Percentiles rank a stretch among this genome's conserved stretches.
phyloP scores from a whole-genome alignment of 768 basidiomycete genomes.

The Pisolithus orientalis region DNA sequence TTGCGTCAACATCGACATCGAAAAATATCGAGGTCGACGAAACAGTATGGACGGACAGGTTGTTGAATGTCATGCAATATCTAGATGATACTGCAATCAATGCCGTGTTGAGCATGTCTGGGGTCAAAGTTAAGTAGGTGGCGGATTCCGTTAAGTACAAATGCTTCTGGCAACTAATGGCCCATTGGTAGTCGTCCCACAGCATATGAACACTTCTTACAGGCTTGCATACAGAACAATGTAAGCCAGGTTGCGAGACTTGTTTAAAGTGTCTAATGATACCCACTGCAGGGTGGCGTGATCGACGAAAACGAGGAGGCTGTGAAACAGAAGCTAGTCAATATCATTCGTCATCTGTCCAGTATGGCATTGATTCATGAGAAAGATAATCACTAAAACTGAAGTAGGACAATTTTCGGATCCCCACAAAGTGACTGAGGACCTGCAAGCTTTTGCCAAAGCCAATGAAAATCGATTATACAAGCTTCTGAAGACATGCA shows the following conservation, averaged over 20 bases:
- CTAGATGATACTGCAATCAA: constrained; percentile 56
- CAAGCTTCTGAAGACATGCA: constrained; percentile 72
- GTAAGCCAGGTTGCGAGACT: constrained; percentile 40
- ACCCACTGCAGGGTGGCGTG: constrained; percentile 67
- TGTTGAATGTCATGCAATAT: constrained; percentile 66
- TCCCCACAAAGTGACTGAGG: constrained; percentile 66
- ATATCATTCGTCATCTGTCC: constrained; percentile 51
- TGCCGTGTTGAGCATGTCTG: constrained; percentile 53
- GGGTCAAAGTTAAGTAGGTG: constrained; percentile 58
- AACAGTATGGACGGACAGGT: constrained; percentile 75
- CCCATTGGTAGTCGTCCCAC: constrained; percentile 51
- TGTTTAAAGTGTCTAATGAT: neutral
- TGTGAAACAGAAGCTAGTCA: constrained; percentile 49
- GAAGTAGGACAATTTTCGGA: constrained; percentile 54
- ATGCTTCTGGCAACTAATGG: neutral
- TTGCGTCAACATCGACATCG: constrained; percentile 33
- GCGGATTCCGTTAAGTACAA: neutral
- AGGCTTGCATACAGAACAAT: constrained; percentile 75
- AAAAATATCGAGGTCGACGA: constrained; percentile 64
- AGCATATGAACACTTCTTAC: constrained; percentile 62
- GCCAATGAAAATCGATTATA: constrained; percentile 83
- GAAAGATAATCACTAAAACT: neutral
- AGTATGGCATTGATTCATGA: constrained; percentile 35
- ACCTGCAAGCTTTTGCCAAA: constrained; percentile 77
- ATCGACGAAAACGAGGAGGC: constrained; percentile 78